phyloP scores from a whole-genome alignment of 1,284 basidiomycete genomes.

The Papiliotrema nemorosa region DNA sequence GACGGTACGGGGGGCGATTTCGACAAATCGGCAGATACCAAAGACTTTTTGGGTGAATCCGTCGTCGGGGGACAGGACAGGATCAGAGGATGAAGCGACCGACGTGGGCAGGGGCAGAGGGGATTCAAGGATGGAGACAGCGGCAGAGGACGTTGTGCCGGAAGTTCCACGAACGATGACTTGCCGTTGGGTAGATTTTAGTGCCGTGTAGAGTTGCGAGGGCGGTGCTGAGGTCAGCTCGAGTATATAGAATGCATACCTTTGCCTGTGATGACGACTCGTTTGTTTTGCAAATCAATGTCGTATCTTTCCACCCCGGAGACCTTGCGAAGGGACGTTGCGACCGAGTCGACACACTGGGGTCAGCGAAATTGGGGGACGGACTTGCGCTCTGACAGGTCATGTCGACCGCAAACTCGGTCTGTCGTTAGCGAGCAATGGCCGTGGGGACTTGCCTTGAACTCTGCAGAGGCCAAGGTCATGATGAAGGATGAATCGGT shows the following conservation, averaged over 20 bases:
- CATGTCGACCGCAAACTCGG: conserved; percentile 51
- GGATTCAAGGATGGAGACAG: conserved; percentile 50
- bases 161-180: conserved; percentile 49
- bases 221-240: conserved; percentile 37
- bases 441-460: background rate
- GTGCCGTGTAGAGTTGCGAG: conserved; percentile 44
- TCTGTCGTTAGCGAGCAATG: conserved; percentile 25
- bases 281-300: conserved; percentile 47
- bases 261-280: conserved; percentile 47
- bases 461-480: conserved; percentile 9
- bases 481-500: conserved; percentile 1
- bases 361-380: background rate
- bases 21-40: conserved; percentile 50
- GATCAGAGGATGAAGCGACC: conserved; percentile 22
- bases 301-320: conserved; percentile 46
- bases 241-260: conserved; percentile 20
- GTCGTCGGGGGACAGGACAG: conserved; percentile 15
- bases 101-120: conserved; percentile 36
- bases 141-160: conserved; percentile 32
- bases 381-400: conserved; percentile 45
- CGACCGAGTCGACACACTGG: conserved; percentile 47
- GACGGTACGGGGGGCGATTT: conserved; percentile 44
- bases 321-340: conserved; percentile 33
- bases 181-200: conserved; percentile 49
- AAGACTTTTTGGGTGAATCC: conserved; percentile 48